Conservation (phyloP, 768 basidiomycete species). For the Coprinopsis sp. region DNA sequence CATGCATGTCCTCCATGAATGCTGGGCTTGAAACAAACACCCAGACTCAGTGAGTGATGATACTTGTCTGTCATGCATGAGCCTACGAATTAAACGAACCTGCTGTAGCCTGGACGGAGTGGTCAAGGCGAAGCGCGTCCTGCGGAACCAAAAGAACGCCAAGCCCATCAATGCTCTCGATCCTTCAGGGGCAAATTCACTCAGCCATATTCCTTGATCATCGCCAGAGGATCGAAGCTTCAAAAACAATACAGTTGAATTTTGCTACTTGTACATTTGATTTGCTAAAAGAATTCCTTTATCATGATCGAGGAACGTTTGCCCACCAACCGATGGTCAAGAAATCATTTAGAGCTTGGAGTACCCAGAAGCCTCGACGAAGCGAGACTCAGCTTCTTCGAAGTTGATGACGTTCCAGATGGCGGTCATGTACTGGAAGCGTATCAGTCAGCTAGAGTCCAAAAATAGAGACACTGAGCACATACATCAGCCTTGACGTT, state of each 20-base stretch:
- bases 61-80: too few relatives aligned
- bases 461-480: constrained; percentile 19
- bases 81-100: too few relatives aligned
- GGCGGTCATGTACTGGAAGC: constrained; percentile 79
- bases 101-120: too few relatives aligned
- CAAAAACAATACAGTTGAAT: background rate
- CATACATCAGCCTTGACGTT: constrained; percentile 93
- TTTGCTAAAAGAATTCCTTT: background rate
- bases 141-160: too few relatives aligned
- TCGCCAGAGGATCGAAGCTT: background rate
- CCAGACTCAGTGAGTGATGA: too few relatives aligned
- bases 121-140: too few relatives aligned
- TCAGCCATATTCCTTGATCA: background rate
- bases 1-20: too few relatives aligned
- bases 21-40: too few relatives aligned
- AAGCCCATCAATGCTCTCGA: too few relatives aligned
- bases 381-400: constrained; percentile 75
- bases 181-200: background rate
- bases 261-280: background rate
- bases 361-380: constrained; percentile 30
- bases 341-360: constrained; percentile 14
- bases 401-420: constrained; percentile 98
- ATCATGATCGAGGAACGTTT: background rate
- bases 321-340: background rate
- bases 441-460: constrained; percentile 36